These are phyloP conservation scores for Claviceps arundinis DNA, from an alignment of 2,329 filamentous ascomycete species.

Conservation along the genomic window DNA sequence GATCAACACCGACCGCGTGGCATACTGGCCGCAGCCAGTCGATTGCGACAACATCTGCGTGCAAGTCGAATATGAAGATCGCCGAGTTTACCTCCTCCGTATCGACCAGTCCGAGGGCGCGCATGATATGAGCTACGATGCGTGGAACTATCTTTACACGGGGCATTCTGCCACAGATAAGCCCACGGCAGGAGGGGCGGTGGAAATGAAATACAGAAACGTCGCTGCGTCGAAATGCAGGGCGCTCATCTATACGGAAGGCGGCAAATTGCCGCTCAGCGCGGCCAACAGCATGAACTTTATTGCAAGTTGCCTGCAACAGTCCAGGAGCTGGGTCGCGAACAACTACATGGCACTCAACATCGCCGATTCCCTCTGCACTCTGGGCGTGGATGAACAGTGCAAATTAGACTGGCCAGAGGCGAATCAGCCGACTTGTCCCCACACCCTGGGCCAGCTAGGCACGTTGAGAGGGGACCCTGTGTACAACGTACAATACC, in stretches of 20 bases:
- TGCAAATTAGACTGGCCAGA: constrained; percentile 30
- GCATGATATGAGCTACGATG: constrained; percentile 47
- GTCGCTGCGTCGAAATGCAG: constrained; percentile 32
- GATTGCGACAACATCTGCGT: constrained; percentile 45
- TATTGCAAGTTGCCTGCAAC: constrained; percentile 29
- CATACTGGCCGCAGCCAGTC: constrained; percentile 44
- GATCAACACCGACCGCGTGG: constrained; percentile 45
- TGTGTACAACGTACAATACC: constrained; percentile 35
- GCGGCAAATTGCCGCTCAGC: constrained; percentile 26
- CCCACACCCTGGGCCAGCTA: constrained; percentile 26
- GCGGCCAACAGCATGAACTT: constrained; percentile 42
- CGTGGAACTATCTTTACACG: constrained; percentile 46
- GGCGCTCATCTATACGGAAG: constrained; percentile 31
- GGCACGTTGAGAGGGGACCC: constrained; percentile 21
- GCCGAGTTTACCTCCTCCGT: constrained; percentile 43
- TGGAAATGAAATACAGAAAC: constrained; percentile 33
- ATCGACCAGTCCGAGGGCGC: constrained; percentile 44
- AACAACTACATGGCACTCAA: constrained; percentile 37
- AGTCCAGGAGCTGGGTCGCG: constrained; percentile 31
- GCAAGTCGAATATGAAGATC: constrained; percentile 33
- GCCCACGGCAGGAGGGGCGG: constrained; percentile 32
- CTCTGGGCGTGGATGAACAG: constrained; percentile 30
- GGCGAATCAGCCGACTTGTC: constrained; percentile 31
- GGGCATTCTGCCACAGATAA: constrained; percentile 31
- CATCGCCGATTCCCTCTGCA: constrained; percentile 35